Conservation (phyloP, 2,329 filamentous ascomycete genomes). For the Colletotrichum godetiae region DNA sequence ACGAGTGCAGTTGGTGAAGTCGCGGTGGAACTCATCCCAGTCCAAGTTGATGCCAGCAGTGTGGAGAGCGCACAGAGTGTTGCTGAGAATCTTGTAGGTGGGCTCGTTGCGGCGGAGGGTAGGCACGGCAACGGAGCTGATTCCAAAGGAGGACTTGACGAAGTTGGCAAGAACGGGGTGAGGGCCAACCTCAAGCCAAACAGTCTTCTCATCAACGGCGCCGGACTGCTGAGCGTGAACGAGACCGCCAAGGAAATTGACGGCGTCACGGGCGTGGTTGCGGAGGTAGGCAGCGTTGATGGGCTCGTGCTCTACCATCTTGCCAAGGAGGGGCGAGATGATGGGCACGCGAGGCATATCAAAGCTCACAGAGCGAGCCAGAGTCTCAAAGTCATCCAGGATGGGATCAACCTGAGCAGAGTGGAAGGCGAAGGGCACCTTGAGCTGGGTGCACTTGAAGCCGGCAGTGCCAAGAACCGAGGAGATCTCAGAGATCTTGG, state of each 20-base stretch:
- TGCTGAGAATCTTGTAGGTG: conserved; percentile 72
- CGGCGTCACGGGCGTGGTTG: conserved; percentile 70
- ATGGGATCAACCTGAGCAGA: conserved; percentile 66
- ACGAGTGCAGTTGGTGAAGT: conserved; percentile 52
- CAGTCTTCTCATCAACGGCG: conserved; percentile 70
- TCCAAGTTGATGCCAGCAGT: conserved; percentile 71
- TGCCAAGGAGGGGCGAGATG: conserved; percentile 73
- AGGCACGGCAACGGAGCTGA: conserved; percentile 62
- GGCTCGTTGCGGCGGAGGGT: conserved; percentile 74
- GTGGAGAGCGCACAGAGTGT: conserved; percentile 68
- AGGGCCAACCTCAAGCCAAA: conserved; percentile 77
- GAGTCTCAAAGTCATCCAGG: conserved; percentile 66
- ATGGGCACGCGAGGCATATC: conserved; percentile 65
- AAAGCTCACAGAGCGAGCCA: conserved; percentile 53
- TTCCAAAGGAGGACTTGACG: conserved; percentile 68
- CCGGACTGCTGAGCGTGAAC: conserved; percentile 63
- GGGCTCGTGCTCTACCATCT: conserved; percentile 60
- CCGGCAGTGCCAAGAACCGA: conserved; percentile 43
- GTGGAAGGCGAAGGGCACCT: conserved; percentile 66
- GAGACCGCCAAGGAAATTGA: conserved; percentile 73
- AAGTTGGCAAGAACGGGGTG: conserved; percentile 76
- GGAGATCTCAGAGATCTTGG: conserved; percentile 58
- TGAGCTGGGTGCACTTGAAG: conserved; percentile 58
- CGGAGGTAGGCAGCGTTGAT: conserved; percentile 70
- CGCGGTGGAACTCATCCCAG: conserved; percentile 77